Base-by-base conservation (phyloP, 805 yeast genomes). In the Suhomyces vadensis region DNA sequence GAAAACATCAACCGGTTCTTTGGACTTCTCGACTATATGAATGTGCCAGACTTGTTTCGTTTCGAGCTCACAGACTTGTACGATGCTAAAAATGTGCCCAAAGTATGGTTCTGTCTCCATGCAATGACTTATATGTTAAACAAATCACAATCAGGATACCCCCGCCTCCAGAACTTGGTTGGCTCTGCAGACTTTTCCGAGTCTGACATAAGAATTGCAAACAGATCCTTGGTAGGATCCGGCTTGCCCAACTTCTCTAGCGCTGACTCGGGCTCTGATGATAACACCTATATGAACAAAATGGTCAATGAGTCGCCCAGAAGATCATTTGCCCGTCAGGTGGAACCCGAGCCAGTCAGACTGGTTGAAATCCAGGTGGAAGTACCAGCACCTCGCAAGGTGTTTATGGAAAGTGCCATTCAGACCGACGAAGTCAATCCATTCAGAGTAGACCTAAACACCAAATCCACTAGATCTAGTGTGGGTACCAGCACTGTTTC, bases 21-120 rank as follows among this genome's bases (percentile, higher is more conserved):
- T 60, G 71, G 76, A 16, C 78, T 92, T 44, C 70, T 89, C 23
- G 83, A 79, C 44, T 78, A 71, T 46, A 74, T 89, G 48, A 82
- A 79, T 21, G 81, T 94, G 52, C 99, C 98, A 0, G 91, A 87
- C 44, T 74, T 90, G 43, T 94, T 91, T 62, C 77, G 86, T 39
- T 94, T 94, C 60, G 99, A 92, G 61, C 77, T 91, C 46, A 90
- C 96, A 3, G 99, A 94, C 64, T 73, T 94, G 27, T 94, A 90
- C 65, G 97, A 94, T 58, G 84, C 85, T 58, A 91, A 89, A 57
- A 87, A 92, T 58, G 78, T 91, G 16, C 98, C 98, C 11, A 91
- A 88, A 58, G 98, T 94, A 20, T 85, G 94, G 60, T 90, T 89
- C 64, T 91, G 97, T 54, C 65, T 94, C 27, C 97, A 92, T 67